Evolutionary conservation across 768 basidiomycete genomes (phyloP), one percentile per base, ranked within the genome.

Genomic region (Lactarius evosmus): DNA sequence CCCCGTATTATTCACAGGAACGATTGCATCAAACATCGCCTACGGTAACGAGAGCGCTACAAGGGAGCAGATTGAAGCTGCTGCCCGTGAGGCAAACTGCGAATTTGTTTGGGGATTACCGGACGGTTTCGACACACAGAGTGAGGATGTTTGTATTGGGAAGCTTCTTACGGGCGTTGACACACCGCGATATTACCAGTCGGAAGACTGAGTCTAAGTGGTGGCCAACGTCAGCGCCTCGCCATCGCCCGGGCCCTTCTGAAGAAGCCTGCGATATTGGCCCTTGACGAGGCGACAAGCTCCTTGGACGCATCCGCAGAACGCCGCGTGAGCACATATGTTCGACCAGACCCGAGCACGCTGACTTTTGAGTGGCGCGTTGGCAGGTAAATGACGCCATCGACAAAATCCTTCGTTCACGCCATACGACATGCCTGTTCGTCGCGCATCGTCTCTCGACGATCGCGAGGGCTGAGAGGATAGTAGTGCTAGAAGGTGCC

Each of bases 81-180:
- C 93, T 0, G 95, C 95, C 0, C 80, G 89, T 22, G 84, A 92
- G 63, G 96, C 96, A 2, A 97, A 98, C 69, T 98, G 95, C 75
- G 94, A 96, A 70, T 98, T 96, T 71, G 87, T 98, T 7, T 93
- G 93, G 89, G 88, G 90, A 17, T 85, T 98, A 81, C 95, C 95
- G 11, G 81, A 93, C 62, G 94, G 95, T 0, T 96, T 96, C 69
- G 95, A 97, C 69, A 98, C 96, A 0, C 81, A 87, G 69, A 95
- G 94, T 95, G 67, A 69, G 91, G 72, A 2, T 12, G 8, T 64
- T 61, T 54, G 44, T 32, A 8, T 27, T 27, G 4, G 27, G 22
- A 22, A 25, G 25, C 29, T 46, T 29, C 27, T 1, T 61, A 38
- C 12, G 19, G 30, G 49, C 17, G 40, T 58, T 62, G 49, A 46